Base-by-base conservation (phyloP, 1,139 yeast species). In the Blastobotrys serpentis region DNA sequence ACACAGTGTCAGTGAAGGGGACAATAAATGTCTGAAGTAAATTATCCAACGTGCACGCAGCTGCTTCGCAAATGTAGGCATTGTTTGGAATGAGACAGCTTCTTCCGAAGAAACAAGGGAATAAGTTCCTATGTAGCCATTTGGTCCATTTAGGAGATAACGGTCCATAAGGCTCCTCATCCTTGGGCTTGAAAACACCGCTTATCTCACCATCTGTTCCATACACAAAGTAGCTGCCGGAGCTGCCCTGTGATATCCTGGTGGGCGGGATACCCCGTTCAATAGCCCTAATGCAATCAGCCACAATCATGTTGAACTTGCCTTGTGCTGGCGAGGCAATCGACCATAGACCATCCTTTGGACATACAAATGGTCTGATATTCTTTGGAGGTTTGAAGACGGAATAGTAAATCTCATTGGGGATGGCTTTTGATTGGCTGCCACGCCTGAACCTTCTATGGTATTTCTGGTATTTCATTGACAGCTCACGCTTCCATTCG, bases 81-180 rank as follows among this genome's bases (percentile, higher is more conserved):
- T 82, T 72, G 61, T 84, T 84, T 0, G 88, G 88, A 22, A 84
- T 82, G 50, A 84, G 67, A 59, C 89, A 83, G 33, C 85, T 77
- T 48, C 92, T 65, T 2, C 92, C 90, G 66, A 84, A 84, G 60
- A 82, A 84, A 59, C 89, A 84, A 0, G 90, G 90, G 52, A 84
- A 84, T 54, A 84, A 74, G 25, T 84, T 84, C 52, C 90, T 66
- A 61, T 84, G 90, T 6, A 83, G 63, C 90, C 90, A 84, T 66
- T 84, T 84, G 1, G 86, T 78, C 89, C 90, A 82, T 62, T 84
- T 84, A 0, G 90, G 90, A 4, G 86, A 81, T 47, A 84, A 61
- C 0, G 89, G 87, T 0, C 90, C 92, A 60, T 84, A 84, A 0
- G 90, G 92, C 56, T 84, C 90, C 64, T 84, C 92, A 64, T 84